These are phyloP conservation scores for Hypoxylon sp. DNA, from an alignment of 2,329 filamentous ascomycete species.

Conservation along the genomic window DNA sequence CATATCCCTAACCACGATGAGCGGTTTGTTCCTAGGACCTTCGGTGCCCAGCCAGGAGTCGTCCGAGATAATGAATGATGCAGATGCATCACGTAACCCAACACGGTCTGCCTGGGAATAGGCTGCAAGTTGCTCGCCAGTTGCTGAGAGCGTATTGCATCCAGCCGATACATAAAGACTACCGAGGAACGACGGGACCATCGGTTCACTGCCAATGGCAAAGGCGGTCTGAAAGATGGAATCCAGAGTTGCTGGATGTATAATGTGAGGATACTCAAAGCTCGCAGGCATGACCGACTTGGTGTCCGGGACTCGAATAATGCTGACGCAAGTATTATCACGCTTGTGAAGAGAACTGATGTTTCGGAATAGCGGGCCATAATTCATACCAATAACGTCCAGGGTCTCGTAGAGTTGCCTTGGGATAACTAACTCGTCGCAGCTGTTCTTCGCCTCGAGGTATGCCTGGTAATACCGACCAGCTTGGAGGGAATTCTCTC, in stretches of 20 bases:
- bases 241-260: slow-evolving; percentile 71
- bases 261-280: slow-evolving; percentile 66
- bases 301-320: slow-evolving; percentile 63
- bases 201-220: slow-evolving; percentile 59
- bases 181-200: slow-evolving; percentile 63
- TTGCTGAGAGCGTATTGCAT: slow-evolving; percentile 47
- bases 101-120: slow-evolving; percentile 56
- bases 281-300: slow-evolving; percentile 65
- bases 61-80: slow-evolving; percentile 61
- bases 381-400: slow-evolving; percentile 65
- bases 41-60: slow-evolving; percentile 42
- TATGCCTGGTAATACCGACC: slow-evolving; percentile 43
- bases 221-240: slow-evolving; percentile 68
- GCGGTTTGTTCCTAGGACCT: slow-evolving; percentile 43
- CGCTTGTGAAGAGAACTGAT: slow-evolving; percentile 55
- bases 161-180: slow-evolving; percentile 62
- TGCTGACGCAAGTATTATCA: slow-evolving; percentile 54
- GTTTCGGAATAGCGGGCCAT: slow-evolving; percentile 65
- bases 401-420: slow-evolving; percentile 65
- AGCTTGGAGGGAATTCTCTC: slow-evolving; percentile 39
- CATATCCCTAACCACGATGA: slow-evolving; percentile 62
- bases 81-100: slow-evolving; percentile 57
- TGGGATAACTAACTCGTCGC: slow-evolving; percentile 55
- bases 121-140: slow-evolving; percentile 57
- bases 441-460: slow-evolving; percentile 39